Base-by-base conservation (phyloP, 129 eudicot genomes). In the Silybum marianum region DNA sequence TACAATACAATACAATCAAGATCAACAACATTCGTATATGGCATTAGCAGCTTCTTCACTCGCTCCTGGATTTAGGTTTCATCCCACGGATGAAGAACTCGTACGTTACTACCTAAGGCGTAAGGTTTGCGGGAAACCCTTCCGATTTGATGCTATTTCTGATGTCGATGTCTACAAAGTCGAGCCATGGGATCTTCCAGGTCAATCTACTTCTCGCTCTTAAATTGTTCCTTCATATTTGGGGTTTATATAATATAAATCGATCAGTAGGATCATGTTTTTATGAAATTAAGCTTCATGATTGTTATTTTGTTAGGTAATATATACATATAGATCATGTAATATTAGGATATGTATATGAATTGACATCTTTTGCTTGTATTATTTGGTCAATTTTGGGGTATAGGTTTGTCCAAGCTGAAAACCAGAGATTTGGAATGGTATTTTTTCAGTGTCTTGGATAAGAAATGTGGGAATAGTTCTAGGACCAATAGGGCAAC, bases 101-200 rank as follows among this genome's bases (percentile, higher is more conserved):
- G 97, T 92, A 1, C 70, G 88, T 11, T 94, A 94, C 88, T 94
- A 94, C 69, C 78, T 94, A 3, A 74, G 88, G 80, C 88, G 96
- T 38, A 94, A 94, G 85, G 83, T 94, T 69, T 84, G 87, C 77
- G 93, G 93, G 1, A 89, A 86, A 72, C 77, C 93, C 7, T 86
- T 94, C 36, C 91, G 89, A 3, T 74, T 90, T 19, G 92, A 90
- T 28, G 92, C 94, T 0, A 92, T 94, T 63, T 87, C 93, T 13
- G 96, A 90, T 13, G 82, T 94, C 77, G 98, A 94, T 80, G 89
- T 94, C 25, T 94, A 94, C 84, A 94, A 89, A 81, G 85, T 82
- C 34, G 98, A 92, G 79, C 98, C 98, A 0, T 94, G 97, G 97
- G 98, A 94, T 81, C 96, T 94, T 25, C 98, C 97, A 54, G 89